phyloP scores from a whole-genome alignment of 2,329 filamentous ascomycete species.

The Aciculosporium take region DNA sequence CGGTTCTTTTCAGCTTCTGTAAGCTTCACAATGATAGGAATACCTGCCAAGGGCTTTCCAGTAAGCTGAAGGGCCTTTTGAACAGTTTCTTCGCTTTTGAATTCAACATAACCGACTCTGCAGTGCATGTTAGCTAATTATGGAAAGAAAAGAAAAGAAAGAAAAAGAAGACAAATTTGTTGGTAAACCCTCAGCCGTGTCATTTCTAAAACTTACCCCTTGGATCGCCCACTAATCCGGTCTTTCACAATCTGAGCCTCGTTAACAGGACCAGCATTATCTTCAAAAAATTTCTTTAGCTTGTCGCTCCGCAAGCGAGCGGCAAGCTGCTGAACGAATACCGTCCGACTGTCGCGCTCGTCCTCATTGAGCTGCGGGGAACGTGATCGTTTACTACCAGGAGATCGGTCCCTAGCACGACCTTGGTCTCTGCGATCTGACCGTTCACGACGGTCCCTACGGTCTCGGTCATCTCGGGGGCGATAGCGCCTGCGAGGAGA shows the following conservation, averaged over 20 bases:
- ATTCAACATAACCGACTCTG: slow-evolving; percentile 98
- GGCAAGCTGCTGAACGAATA: slow-evolving; percentile 96
- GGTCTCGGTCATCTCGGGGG: slow-evolving; percentile 37
- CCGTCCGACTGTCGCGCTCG: slow-evolving; percentile 88
- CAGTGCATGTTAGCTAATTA: not conserved
- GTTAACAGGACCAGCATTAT: slow-evolving; percentile 85
- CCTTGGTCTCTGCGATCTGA: slow-evolving; percentile 34
- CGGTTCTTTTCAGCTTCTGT: slow-evolving; percentile 99
- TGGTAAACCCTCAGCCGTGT: no score
- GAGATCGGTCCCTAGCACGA: slow-evolving; percentile 37
- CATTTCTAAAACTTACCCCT: slow-evolving; percentile 72
- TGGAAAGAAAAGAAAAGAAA: not conserved
- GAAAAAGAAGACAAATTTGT: not conserved
- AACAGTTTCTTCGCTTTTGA: slow-evolving; percentile 90
- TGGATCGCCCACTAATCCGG: slow-evolving; percentile 87
- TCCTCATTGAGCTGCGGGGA: slow-evolving; percentile 78
- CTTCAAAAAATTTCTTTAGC: slow-evolving; percentile 88
- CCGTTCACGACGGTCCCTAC: slow-evolving; percentile 35
- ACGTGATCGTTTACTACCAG: slow-evolving; percentile 27
- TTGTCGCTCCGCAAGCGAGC: slow-evolving; percentile 85
- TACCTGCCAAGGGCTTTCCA: slow-evolving; percentile 95
- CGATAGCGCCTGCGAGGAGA: slow-evolving; percentile 51
- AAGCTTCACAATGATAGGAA: slow-evolving; percentile 94
- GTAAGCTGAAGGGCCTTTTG: slow-evolving; percentile 91
- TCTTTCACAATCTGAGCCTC: slow-evolving; percentile 99